phyloP scores from a whole-genome alignment of 352 stramenopile species.

The Pythium periplocum region DNA sequence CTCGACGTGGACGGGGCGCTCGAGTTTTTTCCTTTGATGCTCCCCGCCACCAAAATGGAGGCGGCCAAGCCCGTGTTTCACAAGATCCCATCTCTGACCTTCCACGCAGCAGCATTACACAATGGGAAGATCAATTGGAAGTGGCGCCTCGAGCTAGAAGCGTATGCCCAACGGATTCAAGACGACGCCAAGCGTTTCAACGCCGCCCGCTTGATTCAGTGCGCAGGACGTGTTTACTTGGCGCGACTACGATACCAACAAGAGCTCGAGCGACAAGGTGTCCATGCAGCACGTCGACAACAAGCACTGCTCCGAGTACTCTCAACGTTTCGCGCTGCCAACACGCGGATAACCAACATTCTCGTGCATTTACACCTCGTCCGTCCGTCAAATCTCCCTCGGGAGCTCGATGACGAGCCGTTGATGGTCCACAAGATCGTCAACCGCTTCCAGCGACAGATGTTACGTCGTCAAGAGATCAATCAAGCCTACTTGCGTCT shows the following conservation, averaged over 20 bases:
- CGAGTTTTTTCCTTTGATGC: slow-evolving; percentile 71
- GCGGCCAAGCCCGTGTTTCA: slow-evolving; percentile 50
- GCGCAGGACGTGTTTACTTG: slow-evolving; percentile 61
- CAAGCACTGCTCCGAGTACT: slow-evolving; percentile 43
- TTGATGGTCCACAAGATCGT: slow-evolving; percentile 52
- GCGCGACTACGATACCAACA: slow-evolving; percentile 50
- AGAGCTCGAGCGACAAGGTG: slow-evolving; percentile 62
- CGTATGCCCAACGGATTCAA: slow-evolving; percentile 55
- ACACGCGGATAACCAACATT: slow-evolving; percentile 62
- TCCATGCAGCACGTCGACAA: slow-evolving; percentile 58
- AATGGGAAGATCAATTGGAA: slow-evolving; percentile 33
- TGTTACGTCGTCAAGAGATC: slow-evolving; percentile 50
- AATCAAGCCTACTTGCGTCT: slow-evolving; percentile 41
- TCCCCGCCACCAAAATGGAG: slow-evolving; percentile 56
- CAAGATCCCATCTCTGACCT: slow-evolving; percentile 52
- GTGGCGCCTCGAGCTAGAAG: slow-evolving; percentile 53
- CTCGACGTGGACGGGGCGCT: slow-evolving; percentile 73
- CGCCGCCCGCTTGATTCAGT: slow-evolving; percentile 70
- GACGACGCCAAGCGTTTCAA: slow-evolving; percentile 64
- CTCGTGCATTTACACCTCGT: slow-evolving; percentile 69
- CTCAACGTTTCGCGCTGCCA: slow-evolving; percentile 49
- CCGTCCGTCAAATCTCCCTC: slow-evolving; percentile 39
- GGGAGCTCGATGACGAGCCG: slow-evolving; percentile 47
- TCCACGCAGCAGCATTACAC: slow-evolving; percentile 38
- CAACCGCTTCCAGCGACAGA: slow-evolving; percentile 44